Evolutionary conservation across 345 rosid species (phyloP).

Genomic region (Brassica rapa): DNA sequence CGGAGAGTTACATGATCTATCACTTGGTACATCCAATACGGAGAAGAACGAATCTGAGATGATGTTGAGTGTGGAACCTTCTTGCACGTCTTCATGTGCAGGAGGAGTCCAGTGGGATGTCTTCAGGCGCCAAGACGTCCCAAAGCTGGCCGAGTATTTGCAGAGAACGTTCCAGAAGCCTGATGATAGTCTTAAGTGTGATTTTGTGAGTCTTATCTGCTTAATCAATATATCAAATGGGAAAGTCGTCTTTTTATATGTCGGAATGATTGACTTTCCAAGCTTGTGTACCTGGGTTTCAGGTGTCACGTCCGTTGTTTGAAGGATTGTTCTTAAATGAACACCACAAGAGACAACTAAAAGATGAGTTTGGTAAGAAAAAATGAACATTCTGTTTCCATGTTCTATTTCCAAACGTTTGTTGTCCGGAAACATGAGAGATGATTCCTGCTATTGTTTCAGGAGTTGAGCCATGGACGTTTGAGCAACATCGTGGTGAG

Average conservation of each 20-base stretch:
- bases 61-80: conserved; percentile 19
- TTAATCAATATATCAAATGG: conserved; percentile 13
- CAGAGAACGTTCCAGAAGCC: conserved; percentile 44
- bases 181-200: conserved; percentile 35
- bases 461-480: conserved; percentile 97
- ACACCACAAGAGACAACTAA: conserved; percentile 63
- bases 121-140: conserved; percentile 77
- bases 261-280: conserved; percentile 18
- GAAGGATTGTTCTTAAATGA: conserved; percentile 61
- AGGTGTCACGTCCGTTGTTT: conserved; percentile 64
- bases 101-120: conserved; percentile 84
- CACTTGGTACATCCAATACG: conserved; percentile 11
- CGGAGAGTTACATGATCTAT: conserved; percentile 30
- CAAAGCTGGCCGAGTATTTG: conserved; percentile 64
- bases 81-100: conserved; percentile 33
- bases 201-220: conserved; percentile 51
- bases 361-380: conserved; percentile 74
- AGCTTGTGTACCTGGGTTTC: conserved; percentile 38
- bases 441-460: conserved; percentile 24
- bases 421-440: conserved; percentile 20
- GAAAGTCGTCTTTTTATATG: conserved; percentile 1
- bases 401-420: not conserved
- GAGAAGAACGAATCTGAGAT: conserved; percentile 33
- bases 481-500: conserved; percentile 76
- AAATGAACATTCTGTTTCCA: not conserved